Base-by-base conservation (phyloP, 225 moss, liverwort and hornwort species). In the Thuidium tamariscinum region DNA sequence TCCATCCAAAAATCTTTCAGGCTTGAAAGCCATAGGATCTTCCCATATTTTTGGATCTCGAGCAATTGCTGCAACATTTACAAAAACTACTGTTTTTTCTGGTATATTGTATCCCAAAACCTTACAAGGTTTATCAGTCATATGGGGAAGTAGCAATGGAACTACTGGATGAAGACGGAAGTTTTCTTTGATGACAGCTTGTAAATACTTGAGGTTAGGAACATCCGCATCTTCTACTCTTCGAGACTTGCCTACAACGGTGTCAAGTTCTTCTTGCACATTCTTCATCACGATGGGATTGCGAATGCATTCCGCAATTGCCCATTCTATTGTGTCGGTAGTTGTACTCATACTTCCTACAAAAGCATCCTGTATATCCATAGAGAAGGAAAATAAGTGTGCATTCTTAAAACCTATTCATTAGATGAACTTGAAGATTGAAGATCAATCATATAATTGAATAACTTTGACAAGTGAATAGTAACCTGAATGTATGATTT, bases 401-500 rank as follows among this genome's bases (percentile, higher is more conserved):
- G 1, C 0, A 0, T 18, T 7, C 11, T 11, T 11, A 11, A 11
- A 19, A 72, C 10, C 4, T 72, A 11, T 72, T 30, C 0, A 3
- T 4, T 46, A 48, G 16, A 30, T 46, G 30, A 16, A 30, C 7
- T 48, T 48, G 4, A 48, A 72, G 11, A 72, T 7, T 32, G 1
- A 7, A 19, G 7, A 73, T 30, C 7, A 39, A 12, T 18, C 82
- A 72, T 18, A 30, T 48, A 30, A 46, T 18, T 4, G 1, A 0
- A 27, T 29, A 72, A 3, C 11, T 17, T 72, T 72, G 10, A 46
- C 4, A 18, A 18, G 46, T 27, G 1, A 48, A 15, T 27, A 72
- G 0, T 1, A 5, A 30, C 11, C 0, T 9, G 16, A 44, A 17
- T 29, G 3, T 44, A 10, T 17, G 1, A 44, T 18, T 46, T 72